phyloP scores from a whole-genome alignment of 345 rosid species.

The Acer saccharum region DNA sequence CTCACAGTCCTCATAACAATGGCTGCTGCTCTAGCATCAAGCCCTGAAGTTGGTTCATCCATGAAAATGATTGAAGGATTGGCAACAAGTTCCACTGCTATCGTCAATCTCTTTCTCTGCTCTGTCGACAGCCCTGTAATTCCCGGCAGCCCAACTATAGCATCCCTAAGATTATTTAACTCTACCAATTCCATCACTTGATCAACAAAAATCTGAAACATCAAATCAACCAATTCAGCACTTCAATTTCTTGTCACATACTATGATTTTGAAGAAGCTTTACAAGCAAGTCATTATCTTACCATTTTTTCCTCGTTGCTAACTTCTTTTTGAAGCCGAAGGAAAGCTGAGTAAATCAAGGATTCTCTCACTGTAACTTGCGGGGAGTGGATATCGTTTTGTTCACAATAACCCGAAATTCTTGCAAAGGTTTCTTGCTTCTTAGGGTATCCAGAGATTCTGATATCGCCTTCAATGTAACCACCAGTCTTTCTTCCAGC shows the following conservation, averaged over 20 bases:
- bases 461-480: constrained; percentile 81
- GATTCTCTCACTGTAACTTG: constrained; percentile 89
- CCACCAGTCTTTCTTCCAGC: constrained; percentile 95
- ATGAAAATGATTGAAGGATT: constrained; percentile 90
- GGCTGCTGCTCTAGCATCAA: constrained; percentile 88
- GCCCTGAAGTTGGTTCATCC: constrained; percentile 95
- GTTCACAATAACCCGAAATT: constrained; percentile 92
- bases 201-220: constrained; percentile 59
- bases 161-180: constrained; percentile 58
- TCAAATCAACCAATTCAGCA: constrained; percentile 4
- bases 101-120: constrained; percentile 81
- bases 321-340: constrained; percentile 77
- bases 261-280: background rate
- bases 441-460: constrained; percentile 83
- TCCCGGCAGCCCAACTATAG: constrained; percentile 70
- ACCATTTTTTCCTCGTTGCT: constrained; percentile 78
- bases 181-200: constrained; percentile 73
- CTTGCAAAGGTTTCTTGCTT: constrained; percentile 93
- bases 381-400: constrained; percentile 86
- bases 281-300: constrained; percentile 13
- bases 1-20: constrained; percentile 93
- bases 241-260: background rate
- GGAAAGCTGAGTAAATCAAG: constrained; percentile 85
- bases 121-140: constrained; percentile 80
- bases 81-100: constrained; percentile 81